Evolutionary conservation across 2,329 filamentous ascomycete species (phyloP).

Genomic region (Colletotrichum spaethianum): DNA sequence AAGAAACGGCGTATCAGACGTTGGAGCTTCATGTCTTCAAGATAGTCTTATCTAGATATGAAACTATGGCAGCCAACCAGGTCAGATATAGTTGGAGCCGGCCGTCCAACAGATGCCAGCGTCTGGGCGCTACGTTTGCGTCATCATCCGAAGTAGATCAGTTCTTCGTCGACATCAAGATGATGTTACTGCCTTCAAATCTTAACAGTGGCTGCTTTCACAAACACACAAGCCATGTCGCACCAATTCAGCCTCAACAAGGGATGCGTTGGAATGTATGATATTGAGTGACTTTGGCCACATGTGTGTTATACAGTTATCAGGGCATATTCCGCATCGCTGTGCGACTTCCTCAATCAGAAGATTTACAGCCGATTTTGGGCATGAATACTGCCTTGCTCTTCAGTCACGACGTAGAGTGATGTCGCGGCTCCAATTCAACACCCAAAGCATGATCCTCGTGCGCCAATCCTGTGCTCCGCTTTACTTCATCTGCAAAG

Average conservation of each 20-base stretch:
- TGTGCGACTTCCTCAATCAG: too few relatives aligned
- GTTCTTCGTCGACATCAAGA: background rate
- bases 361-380: background rate
- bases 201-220: background rate
- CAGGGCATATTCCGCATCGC: background rate
- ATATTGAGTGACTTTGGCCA: background rate
- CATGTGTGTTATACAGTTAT: background rate
- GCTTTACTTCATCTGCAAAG: constrained; percentile 37
- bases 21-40: background rate
- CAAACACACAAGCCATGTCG: background rate
- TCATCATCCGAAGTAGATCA: background rate
- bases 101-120: background rate
- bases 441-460: constrained; percentile 1
- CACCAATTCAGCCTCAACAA: background rate
- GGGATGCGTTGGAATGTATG: background rate
- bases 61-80: background rate
- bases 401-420: background rate
- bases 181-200: background rate
- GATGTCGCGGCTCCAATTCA: background rate
- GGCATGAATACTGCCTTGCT: background rate
- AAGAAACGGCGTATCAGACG: background rate
- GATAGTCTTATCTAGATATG: background rate
- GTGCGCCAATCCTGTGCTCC: constrained; percentile 17
- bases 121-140: background rate
- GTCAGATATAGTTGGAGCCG: background rate